Base-by-base conservation (phyloP, 345 rosid genomes). In the Hibiscus mutabilis region DNA sequence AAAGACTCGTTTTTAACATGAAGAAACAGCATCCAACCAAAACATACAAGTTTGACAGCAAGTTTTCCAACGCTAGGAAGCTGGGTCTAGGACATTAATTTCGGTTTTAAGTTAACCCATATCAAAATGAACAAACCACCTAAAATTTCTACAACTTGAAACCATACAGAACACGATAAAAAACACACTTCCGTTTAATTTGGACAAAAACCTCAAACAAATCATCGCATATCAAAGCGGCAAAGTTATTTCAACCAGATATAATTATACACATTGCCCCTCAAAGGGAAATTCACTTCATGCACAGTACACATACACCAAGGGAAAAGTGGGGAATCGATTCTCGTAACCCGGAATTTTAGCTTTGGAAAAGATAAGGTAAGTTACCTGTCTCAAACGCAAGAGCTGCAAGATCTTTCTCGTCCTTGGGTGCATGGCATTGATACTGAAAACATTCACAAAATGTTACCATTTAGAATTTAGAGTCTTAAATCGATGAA, bases 391-490 rank as follows among this genome's bases (percentile, higher is more conserved):
- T 86, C 94, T 83, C 82, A 93, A 64, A 71, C 97, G 94, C 73
- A 93, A 68, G 14, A 93, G 97, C 87, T 89, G 97, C 81, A 93
- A 83, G 63, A 93, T 93, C 85, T 84, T 89, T 78, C 86, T 86
- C 0, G 93, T 85, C 81, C 86, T 91, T 0, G 98, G 98, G 79
- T 93, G 84, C 80, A 93, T 87, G 0, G 98, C 97, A 71, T 93
- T 93, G 76, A 93, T 91, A 79, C 98, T 91, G 80, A 49, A 75
- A 76, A 7, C 46, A 64, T 40, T 37, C n/a, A 19, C n/a, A 12
- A 37, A 2, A 57, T 27, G 25, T 10, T 49, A 57, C 33, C 27
- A 35, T 55, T 42, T 42, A 66, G n/a, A 11, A 33, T 18, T 29
- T 66, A 19, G 7, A 47, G 9, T 25, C 53, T 58, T 55, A 13